Percentiles rank a stretch among this genome's conserved stretches.
Conservation (phyloP, 768 basidiomycete genomes). For the Pleurotus tuoliensis region DNA sequence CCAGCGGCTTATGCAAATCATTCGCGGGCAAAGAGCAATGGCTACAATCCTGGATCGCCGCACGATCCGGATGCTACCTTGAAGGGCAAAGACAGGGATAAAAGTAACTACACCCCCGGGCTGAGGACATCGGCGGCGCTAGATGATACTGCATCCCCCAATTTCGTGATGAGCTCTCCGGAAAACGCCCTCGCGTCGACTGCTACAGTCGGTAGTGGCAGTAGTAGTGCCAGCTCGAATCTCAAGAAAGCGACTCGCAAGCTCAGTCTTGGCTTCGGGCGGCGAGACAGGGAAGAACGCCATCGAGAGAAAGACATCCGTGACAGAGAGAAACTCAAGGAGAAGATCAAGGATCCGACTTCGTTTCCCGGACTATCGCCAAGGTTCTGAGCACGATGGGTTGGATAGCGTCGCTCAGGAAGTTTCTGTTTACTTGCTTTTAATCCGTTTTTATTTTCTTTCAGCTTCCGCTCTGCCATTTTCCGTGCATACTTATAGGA, state of each 20-base stretch:
- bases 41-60: background rate
- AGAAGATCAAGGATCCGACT: background rate
- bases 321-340: constrained; percentile 19
- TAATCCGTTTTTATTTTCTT: constrained; percentile 24
- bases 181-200: background rate
- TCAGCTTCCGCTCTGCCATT: constrained; percentile 11
- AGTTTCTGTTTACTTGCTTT: background rate
- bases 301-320: constrained; percentile 36
- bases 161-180: background rate
- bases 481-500: constrained; percentile 4
- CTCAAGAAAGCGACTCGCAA: constrained; percentile 52
- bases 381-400: background rate
- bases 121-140: background rate
- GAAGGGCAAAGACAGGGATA: background rate
- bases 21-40: background rate
- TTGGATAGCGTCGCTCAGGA: background rate
- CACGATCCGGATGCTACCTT: background rate
- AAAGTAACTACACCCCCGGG: background rate
- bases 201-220: constrained; percentile 17
- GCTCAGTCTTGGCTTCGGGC: constrained; percentile 63
- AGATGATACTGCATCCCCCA: background rate
- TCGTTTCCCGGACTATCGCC: background rate
- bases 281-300: constrained; percentile 34
- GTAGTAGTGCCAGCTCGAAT: constrained; percentile 17
- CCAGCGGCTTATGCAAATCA: background rate